These are phyloP conservation scores for Zelonia costaricensis DNA, from an alignment of 208 protist species.

Conservation along the genomic window DNA sequence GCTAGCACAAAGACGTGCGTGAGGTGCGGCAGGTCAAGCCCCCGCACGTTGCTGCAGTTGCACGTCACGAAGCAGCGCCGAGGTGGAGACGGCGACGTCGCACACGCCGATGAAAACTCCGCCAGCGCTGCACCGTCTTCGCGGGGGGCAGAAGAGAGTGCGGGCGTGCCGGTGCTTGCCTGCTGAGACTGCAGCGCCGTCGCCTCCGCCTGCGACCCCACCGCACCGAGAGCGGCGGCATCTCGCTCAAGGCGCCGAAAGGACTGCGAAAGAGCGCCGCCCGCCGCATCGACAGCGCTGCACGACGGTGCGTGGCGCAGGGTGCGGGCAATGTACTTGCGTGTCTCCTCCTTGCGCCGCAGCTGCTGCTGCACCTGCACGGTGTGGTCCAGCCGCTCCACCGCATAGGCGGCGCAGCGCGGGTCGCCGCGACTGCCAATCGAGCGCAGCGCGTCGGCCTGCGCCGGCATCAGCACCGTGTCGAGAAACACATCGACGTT, in stretches of 20 bases:
- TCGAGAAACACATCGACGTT: slow-evolving; percentile 45
- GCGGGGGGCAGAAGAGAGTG: background rate
- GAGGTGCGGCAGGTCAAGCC: slow-evolving; percentile 67
- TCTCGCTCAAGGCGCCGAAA: slow-evolving; percentile 18
- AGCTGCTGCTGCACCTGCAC: slow-evolving; percentile 32
- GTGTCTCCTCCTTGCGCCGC: slow-evolving; percentile 35
- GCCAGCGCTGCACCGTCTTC: too few species aligned
- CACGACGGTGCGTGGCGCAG: slow-evolving; percentile 12
- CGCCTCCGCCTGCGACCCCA: too few species aligned
- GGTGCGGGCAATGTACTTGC: slow-evolving; percentile 40
- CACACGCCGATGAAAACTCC: too few species aligned
- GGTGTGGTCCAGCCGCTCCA: slow-evolving; percentile 47
- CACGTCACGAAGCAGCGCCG: slow-evolving; percentile 46
- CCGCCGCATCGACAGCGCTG: background rate
- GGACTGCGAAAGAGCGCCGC: background rate
- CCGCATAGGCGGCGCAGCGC: slow-evolving; percentile 17
- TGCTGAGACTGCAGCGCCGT: too few species aligned
- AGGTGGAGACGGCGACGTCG: background rate
- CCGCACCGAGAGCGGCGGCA: too few species aligned
- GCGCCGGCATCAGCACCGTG: slow-evolving; percentile 58
- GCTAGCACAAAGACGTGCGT: slow-evolving; percentile 82
- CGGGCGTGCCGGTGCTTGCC: background rate
- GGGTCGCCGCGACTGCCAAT: background rate
- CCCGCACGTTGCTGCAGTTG: slow-evolving; percentile 54
- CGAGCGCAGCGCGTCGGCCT: slow-evolving; percentile 16